phyloP scores from a whole-genome alignment of 208 protist genomes.

The Polymyxa betae region DNA sequence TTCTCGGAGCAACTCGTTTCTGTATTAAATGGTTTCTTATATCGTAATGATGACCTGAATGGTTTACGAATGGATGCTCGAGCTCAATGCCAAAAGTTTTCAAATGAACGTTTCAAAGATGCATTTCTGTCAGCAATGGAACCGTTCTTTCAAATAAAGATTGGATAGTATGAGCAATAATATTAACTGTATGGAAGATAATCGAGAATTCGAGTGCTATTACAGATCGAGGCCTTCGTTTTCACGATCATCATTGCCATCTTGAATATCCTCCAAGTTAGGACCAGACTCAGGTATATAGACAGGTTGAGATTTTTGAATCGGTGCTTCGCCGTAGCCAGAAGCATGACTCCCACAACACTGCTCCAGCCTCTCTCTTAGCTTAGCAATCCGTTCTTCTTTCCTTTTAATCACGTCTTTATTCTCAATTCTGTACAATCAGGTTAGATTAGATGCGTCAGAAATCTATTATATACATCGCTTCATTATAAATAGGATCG shows the following conservation, averaged over 20 bases:
- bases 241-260: neutral
- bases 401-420: neutral
- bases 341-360: neutral
- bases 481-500: neutral
- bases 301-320: no score
- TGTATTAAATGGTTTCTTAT: neutral
- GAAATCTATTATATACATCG: neutral
- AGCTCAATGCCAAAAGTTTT: neutral
- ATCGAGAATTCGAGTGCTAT: no score
- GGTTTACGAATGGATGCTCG: neutral
- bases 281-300: neutral
- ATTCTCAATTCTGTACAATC: neutral
- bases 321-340: neutral
- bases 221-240: no score
- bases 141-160: neutral
- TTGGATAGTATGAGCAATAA: no score
- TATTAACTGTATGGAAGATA: no score
- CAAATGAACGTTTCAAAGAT: neutral
- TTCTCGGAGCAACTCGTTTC: neutral
- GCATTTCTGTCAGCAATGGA: neutral
- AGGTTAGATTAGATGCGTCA: neutral
- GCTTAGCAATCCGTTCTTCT: neutral
- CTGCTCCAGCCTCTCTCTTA: neutral
- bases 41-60: neutral
- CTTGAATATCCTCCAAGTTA: neutral